Evolutionary conservation across 768 basidiomycete genomes (phyloP).

Genomic region (Nidula microcarpa): DNA sequence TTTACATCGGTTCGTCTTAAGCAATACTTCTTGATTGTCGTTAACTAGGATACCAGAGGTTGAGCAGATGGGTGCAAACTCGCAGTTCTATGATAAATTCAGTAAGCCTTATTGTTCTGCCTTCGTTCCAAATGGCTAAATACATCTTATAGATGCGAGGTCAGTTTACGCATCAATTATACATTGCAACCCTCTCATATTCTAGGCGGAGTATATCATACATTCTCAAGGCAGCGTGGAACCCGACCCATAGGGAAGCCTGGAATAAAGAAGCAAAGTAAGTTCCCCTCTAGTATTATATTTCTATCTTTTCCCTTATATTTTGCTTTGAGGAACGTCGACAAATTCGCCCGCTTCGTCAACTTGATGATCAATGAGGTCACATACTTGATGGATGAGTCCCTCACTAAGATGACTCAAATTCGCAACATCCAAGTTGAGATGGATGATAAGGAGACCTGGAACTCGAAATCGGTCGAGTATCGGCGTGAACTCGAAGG

Average conservation of each 20-base stretch:
- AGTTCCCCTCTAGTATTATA: too few relatives aligned
- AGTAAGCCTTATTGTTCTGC: constrained; percentile 44
- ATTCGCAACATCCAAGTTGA: constrained; percentile 84
- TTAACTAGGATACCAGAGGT: constrained; percentile 62
- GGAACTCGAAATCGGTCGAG: constrained; percentile 61
- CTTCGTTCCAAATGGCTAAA: not conserved
- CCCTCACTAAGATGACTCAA: constrained; percentile 81
- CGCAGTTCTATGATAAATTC: constrained; percentile 99
- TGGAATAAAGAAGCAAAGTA: constrained; percentile 75
- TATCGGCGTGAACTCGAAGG: constrained; percentile 84
- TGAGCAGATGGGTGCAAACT: constrained; percentile 95
- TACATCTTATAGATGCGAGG: not conserved
- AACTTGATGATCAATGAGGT: constrained; percentile 99
- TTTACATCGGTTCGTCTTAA: constrained; percentile 78
- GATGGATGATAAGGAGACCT: constrained; percentile 73
- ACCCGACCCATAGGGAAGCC: constrained; percentile 81
- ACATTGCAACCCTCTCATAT: too few relatives aligned
- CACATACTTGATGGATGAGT: constrained; percentile 97
- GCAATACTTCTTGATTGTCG: not conserved
- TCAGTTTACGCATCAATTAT: too few relatives aligned
- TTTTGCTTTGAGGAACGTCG: too few relatives aligned
- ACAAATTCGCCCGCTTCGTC: constrained; percentile 92
- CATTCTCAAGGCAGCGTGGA: constrained; percentile 88
- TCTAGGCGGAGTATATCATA: constrained; percentile 81
- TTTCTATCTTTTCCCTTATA: too few relatives aligned